phyloP scores from a whole-genome alignment of 2,329 filamentous ascomycete species.

The Botrytis fragariae region DNA sequence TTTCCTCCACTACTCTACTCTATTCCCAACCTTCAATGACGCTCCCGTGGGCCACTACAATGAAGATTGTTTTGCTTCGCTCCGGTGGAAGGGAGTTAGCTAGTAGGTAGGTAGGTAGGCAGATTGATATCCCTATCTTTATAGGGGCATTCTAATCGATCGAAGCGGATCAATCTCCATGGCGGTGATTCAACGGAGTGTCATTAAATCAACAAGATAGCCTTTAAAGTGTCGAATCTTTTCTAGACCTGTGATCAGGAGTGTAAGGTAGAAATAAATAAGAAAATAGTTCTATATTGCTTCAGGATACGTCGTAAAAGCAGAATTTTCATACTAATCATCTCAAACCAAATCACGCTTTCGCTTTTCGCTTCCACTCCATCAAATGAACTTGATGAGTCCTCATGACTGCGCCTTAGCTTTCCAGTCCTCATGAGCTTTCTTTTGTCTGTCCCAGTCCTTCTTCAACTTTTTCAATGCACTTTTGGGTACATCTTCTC shows the following conservation, averaged over 20 bases:
- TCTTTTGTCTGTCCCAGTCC: constrained; percentile 88
- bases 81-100: too few species aligned
- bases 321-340: background rate
- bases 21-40: too few species aligned
- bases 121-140: too few species aligned
- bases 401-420: constrained; percentile 18
- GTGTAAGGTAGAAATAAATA: background rate
- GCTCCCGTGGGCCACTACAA: too few species aligned
- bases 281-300: background rate
- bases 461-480: constrained; percentile 80
- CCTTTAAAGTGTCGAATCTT: background rate
- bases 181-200: background rate
- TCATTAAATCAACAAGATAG: background rate
- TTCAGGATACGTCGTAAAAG: background rate
- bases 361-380: background rate
- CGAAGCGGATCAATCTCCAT: background rate
- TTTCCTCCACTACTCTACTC: background rate
- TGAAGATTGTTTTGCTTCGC: too few species aligned
- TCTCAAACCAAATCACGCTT: background rate
- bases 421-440: constrained; percentile 66
- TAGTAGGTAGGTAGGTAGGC: too few species aligned
- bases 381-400: background rate
- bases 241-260: background rate
- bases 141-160: too few species aligned
- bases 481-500: constrained; percentile 77